phyloP scores from a whole-genome alignment of 2,329 filamentous ascomycete genomes.

The Zarea fungicola region DNA sequence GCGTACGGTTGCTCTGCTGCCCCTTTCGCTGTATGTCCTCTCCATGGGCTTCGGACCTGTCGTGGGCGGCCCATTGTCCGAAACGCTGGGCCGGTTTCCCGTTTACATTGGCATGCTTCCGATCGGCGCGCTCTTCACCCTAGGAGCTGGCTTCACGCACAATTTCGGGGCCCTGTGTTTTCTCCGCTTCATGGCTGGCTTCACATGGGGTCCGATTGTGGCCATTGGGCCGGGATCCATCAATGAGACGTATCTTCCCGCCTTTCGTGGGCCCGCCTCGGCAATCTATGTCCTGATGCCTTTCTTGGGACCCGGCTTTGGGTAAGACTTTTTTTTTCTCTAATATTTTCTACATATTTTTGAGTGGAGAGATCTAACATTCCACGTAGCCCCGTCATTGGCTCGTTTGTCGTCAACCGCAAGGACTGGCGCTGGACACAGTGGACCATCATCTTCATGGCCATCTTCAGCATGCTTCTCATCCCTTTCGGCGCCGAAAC shows the following conservation, averaged over 20 bases:
- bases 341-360: no score
- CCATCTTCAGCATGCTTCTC: constrained; percentile 2
- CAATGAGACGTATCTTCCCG: constrained; percentile 42
- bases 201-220: constrained; percentile 66
- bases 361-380: neutral
- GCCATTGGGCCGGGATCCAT: constrained; percentile 72
- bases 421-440: constrained; percentile 21
- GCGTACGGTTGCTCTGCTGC: no score
- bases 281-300: constrained; percentile 14
- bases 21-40: no score
- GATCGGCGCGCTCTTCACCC: constrained; percentile 60
- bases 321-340: no score
- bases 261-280: constrained; percentile 6
- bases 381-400: constrained; percentile 14
- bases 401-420: constrained; percentile 12
- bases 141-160: constrained; percentile 56
- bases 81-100: no score
- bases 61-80: no score
- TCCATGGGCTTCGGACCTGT: no score
- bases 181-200: constrained; percentile 63
- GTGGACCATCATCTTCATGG: constrained; percentile 19
- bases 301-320: constrained; percentile 16
- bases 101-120: no score
- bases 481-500: constrained; percentile 12
- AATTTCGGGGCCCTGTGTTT: constrained; percentile 65